Conservation (phyloP, 2,329 filamentous ascomycete genomes). For the Alternaria angustiovoidea region DNA sequence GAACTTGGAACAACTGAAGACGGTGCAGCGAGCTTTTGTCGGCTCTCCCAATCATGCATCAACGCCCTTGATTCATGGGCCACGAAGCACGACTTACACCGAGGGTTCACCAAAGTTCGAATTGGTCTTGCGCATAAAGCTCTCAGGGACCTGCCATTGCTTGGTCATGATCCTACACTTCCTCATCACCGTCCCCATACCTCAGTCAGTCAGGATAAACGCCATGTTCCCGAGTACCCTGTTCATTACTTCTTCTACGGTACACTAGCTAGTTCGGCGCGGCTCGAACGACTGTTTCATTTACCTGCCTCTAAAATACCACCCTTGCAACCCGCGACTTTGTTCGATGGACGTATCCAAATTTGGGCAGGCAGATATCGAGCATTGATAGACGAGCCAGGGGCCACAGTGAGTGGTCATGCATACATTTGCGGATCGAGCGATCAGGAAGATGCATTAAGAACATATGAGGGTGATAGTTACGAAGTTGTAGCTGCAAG, state of each 20-base stretch:
- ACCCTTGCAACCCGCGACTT: not conserved
- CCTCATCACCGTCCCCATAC: not conserved
- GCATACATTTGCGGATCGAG: not conserved
- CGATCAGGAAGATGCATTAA: not conserved
- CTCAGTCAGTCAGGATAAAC: not conserved
- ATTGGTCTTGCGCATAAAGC: not conserved
- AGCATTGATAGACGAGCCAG: not conserved
- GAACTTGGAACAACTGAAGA: constrained; percentile 6
- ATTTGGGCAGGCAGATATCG: not conserved
- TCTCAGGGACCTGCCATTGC: not conserved
- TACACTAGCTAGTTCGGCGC: not conserved
- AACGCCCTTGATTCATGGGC: not conserved
- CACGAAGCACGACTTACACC: not conserved
- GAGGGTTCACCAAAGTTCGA: not conserved
- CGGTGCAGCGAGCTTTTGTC: constrained; percentile 13
- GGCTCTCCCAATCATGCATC: not conserved
- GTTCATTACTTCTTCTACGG: not conserved
- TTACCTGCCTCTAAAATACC: not conserved
- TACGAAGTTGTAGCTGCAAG: not conserved
- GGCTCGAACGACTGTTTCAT: not conserved
- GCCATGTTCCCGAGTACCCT: not conserved
- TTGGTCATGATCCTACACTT: not conserved
- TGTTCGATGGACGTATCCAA: not conserved
- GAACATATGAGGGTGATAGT: not conserved
- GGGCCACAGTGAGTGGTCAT: not conserved